Conservation (phyloP, 176 grass and related monocot species). For the Eragrostis nindensis region DNA sequence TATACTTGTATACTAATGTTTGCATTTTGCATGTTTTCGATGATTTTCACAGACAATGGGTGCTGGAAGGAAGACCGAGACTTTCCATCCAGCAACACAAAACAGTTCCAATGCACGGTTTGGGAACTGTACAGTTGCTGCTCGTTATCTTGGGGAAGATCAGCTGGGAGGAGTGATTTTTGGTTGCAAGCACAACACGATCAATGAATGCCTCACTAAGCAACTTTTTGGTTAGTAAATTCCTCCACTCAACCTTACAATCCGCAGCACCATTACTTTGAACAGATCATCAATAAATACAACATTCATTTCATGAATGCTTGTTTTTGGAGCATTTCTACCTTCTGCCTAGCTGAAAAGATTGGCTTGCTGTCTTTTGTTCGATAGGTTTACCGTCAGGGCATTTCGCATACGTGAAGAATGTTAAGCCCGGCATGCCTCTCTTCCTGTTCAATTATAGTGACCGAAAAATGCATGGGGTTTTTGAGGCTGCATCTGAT, state of each 20-base stretch:
- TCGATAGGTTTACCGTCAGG: slow-evolving; percentile 68
- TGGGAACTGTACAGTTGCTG: background rate
- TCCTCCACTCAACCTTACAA: background rate
- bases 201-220: slow-evolving; percentile 81
- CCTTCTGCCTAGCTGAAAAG: slow-evolving; percentile 21
- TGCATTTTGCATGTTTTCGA: slow-evolving; percentile 16
- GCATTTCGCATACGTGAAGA: slow-evolving; percentile 76
- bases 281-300: background rate
- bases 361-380: slow-evolving; percentile 37
- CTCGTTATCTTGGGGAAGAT: slow-evolving; percentile 52
- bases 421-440: slow-evolving; percentile 75
- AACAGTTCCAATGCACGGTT: background rate
- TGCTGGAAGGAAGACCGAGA: slow-evolving; percentile 48
- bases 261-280: slow-evolving; percentile 9
- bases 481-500: slow-evolving; percentile 76
- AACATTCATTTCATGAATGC: background rate
- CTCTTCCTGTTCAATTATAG: slow-evolving; percentile 89
- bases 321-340: slow-evolving; percentile 29
- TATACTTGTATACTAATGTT: slow-evolving; percentile 24
- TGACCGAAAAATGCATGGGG: slow-evolving; percentile 80
- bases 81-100: background rate
- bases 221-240: slow-evolving; percentile 79
- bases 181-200: slow-evolving; percentile 69
- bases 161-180: slow-evolving; percentile 80
- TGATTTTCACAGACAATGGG: slow-evolving; percentile 61